These are phyloP conservation scores for Phoma sp. DNA, from an alignment of 2,329 filamentous ascomycete genomes.

Conservation along the genomic window DNA sequence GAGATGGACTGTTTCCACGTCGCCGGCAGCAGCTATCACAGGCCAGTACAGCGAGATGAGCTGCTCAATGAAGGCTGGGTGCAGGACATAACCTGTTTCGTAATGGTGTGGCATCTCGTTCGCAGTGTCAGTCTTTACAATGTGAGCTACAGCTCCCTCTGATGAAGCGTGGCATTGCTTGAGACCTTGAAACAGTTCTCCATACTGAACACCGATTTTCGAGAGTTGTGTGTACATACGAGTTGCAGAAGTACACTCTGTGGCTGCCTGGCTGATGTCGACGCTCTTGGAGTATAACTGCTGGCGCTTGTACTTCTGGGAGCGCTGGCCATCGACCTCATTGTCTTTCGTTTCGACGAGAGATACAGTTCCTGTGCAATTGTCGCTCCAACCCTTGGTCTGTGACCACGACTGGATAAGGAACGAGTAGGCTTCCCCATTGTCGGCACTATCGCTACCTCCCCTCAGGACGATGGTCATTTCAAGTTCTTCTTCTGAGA, in stretches of 20 bases:
- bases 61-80: slow-evolving; percentile 35
- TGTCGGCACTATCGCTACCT: background rate
- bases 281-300: slow-evolving; percentile 20
- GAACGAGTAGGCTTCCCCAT: slow-evolving; percentile 45
- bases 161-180: slow-evolving; percentile 52
- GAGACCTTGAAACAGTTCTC: slow-evolving; percentile 59
- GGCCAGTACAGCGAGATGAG: slow-evolving; percentile 40
- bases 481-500: slow-evolving; percentile 40
- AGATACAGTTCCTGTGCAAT: slow-evolving; percentile 55
- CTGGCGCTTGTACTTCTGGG: slow-evolving; percentile 5
- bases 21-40: slow-evolving; percentile 20
- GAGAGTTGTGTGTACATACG: slow-evolving; percentile 57
- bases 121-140: slow-evolving; percentile 25
- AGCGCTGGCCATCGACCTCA: slow-evolving; percentile 47
- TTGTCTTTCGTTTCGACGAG: slow-evolving; percentile 49
- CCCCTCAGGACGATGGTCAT: slow-evolving; percentile 35
- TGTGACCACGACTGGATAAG: slow-evolving; percentile 61
- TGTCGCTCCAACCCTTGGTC: slow-evolving; percentile 62
- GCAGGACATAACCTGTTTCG: slow-evolving; percentile 35
- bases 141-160: slow-evolving; percentile 31
- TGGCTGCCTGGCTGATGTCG: slow-evolving; percentile 9
- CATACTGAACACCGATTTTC: slow-evolving; percentile 58
- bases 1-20: slow-evolving; percentile 25
- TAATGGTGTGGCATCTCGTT: slow-evolving; percentile 36
- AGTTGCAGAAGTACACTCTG: slow-evolving; percentile 20